These are phyloP conservation scores for Barnettozyma populi DNA, from an alignment of 805 yeast species.

Conservation along the genomic window DNA sequence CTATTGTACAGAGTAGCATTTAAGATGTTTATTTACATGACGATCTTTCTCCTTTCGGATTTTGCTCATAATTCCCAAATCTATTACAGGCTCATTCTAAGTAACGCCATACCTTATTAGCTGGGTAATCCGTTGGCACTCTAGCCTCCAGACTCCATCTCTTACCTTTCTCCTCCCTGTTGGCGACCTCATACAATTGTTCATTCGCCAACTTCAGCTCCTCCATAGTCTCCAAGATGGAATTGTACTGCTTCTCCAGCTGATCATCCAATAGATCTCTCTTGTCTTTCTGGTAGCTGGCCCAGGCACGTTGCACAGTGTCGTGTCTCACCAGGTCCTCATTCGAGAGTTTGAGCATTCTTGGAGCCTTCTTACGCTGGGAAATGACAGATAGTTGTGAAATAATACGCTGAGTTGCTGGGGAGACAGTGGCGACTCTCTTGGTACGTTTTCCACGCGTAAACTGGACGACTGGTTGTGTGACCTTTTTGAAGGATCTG, in stretches of 20 bases:
- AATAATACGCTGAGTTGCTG: slow-evolving; percentile 44
- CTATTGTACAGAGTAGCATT: not conserved
- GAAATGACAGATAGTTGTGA: slow-evolving; percentile 71
- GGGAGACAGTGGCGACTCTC: slow-evolving; percentile 31
- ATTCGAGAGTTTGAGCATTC: slow-evolving; percentile 60
- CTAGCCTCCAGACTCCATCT: slow-evolving; percentile 80
- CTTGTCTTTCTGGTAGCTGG: slow-evolving; percentile 48
- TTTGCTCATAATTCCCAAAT: not conserved
- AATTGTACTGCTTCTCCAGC: slow-evolving; percentile 55
- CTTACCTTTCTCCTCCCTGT: slow-evolving; percentile 43
- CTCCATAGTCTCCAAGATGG: slow-evolving; percentile 67
- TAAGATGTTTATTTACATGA: not conserved
- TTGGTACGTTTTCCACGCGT: slow-evolving; percentile 47
- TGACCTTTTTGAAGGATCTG: not conserved
- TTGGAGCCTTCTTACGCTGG: slow-evolving; percentile 86
- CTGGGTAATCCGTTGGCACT: slow-evolving; percentile 87
- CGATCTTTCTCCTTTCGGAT: not conserved
- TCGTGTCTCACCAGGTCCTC: slow-evolving; percentile 86
- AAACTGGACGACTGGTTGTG: slow-evolving; percentile 20
- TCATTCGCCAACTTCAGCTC: slow-evolving; percentile 51
- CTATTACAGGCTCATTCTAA: slow-evolving; percentile 12
- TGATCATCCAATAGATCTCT: slow-evolving; percentile 36
- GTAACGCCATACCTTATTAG: slow-evolving; percentile 73
- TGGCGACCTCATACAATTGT: slow-evolving; percentile 58
- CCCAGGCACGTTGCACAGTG: slow-evolving; percentile 82